phyloP scores from a whole-genome alignment of 176 grass and related monocot genomes.

The Eleusine indica region DNA sequence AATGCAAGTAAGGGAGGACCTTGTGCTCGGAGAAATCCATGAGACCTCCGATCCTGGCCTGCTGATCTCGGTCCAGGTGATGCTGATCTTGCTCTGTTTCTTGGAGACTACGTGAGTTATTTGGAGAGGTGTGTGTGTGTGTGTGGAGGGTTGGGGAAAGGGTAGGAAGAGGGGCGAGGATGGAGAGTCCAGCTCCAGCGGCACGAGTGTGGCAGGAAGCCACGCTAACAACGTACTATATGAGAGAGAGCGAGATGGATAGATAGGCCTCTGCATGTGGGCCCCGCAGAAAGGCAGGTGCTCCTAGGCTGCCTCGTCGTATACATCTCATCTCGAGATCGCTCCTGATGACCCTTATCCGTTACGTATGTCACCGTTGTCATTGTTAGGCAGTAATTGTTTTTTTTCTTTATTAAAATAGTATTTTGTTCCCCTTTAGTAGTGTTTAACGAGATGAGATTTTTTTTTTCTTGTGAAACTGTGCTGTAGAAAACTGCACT shows the following conservation, averaged over 20 bases:
- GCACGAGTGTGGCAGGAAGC: constrained; percentile 46
- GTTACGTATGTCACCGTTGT: not conserved
- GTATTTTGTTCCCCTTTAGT: not conserved
- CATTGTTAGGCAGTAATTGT: not conserved
- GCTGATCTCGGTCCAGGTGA: constrained; percentile 11
- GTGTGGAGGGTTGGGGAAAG: not conserved
- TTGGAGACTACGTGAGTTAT: constrained; percentile 36
- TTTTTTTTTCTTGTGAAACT: no score
- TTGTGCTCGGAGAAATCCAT: constrained; percentile 65
- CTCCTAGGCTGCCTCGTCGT: not conserved
- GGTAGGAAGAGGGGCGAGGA: constrained; percentile 4
- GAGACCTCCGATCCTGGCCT: not conserved
- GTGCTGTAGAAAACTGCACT: no score
- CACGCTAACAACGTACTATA: constrained; percentile 10
- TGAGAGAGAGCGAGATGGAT: not conserved
- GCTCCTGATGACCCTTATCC: constrained; percentile 2
- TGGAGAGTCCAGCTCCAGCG: constrained; percentile 1
- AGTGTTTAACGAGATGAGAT: no score
- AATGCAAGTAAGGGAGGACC: not conserved
- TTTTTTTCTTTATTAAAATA: not conserved
- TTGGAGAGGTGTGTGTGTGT: not conserved
- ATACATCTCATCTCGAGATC: not conserved
- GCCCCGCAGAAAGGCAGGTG: not conserved
- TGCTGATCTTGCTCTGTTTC: constrained; percentile 35
- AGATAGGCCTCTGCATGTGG: not conserved